Base-by-base conservation (phyloP, 305 asterid genomes). In the Ilex paraguariensis region DNA sequence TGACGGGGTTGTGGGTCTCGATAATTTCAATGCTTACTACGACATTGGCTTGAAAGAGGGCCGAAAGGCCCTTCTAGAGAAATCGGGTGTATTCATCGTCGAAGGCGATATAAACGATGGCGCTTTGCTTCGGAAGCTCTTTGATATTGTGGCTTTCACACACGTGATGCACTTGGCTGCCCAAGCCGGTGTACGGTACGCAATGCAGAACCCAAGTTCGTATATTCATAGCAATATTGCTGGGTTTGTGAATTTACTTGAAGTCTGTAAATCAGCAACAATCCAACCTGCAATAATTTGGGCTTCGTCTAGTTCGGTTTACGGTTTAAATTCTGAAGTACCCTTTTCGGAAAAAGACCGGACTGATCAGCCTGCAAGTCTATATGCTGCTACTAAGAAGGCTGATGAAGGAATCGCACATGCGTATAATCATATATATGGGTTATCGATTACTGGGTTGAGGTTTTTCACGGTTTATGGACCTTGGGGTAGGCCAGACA, bases 111-210 rank as follows among this genome's bases (percentile, higher is more conserved):
- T 86, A 3, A 89, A 86, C 45, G 87, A 89, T 21, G 84, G 63
- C n/a, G 79, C 28, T 28, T 51, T 89, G 75, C 78, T 89, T 10
- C 50, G 66, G 28, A 84, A 78, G 62, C 60, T 89, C 32, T 84
- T 86, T 44, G 81, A 79, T 58, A 55, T 57, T 16, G 88, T 81
- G 52, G 81, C 71, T 17, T 89, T 89, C 67, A 84, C 81, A 1
- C 96, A 89, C 60, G 93, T 89, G 2, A 84, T 88, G 92, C 96
- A 88, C 64, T 64, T 88, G 72, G 96, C 96, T 0, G 96, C 96
- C 5, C 96, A 89, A 71, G 96, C 96, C 6, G 95, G 96, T 2
- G 96, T 89, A 8, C 72, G 96, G 50, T 86, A 89, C 63, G 96
- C 96, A 32, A 82, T 89, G 93, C 79, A 82, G 67, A 84, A 86